A percentile compares a stretch with the other conserved stretches of the same genome.
Evolutionary conservation across 441 rosid species (phyloP).

Genomic region (Sinapis alba): DNA sequence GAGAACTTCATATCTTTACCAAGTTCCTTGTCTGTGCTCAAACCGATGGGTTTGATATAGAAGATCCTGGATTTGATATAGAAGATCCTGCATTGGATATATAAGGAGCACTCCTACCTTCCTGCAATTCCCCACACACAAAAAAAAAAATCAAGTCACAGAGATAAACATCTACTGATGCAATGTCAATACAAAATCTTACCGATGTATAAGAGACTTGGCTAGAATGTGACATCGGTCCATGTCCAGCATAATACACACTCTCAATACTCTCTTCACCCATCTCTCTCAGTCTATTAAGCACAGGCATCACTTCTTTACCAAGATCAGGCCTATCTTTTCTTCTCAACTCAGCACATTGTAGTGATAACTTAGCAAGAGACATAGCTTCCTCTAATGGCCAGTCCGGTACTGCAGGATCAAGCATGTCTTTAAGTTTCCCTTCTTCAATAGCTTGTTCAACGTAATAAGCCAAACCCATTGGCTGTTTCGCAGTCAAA

Average conservation of each 20-base stretch:
- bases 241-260: conserved; percentile 36
- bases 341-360: conserved; percentile 65
- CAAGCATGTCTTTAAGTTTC: conserved; percentile 49
- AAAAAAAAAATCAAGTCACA: background rate
- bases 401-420: conserved; percentile 66
- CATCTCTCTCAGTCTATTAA: conserved; percentile 51
- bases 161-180: background rate
- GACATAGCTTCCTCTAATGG: conserved; percentile 57
- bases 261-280: conserved; percentile 53
- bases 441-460: conserved; percentile 53
- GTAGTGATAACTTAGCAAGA: conserved; percentile 55
- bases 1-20: conserved; percentile 17
- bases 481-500: conserved; percentile 63
- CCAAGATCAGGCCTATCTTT: conserved; percentile 75
- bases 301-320: conserved; percentile 62
- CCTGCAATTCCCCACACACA: conserved; percentile 25
- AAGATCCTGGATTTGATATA: conserved; percentile 27
- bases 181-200: conserved; percentile 13
- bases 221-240: conserved; percentile 39
- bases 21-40: conserved; percentile 18
- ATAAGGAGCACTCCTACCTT: conserved; percentile 38
- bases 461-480: conserved; percentile 61
- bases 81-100: conserved; percentile 28
- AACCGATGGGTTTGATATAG: conserved; percentile 34
- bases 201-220: conserved; percentile 47